phyloP scores from a whole-genome alignment of 345 rosid genomes.

The Syzygium aqueum region DNA sequence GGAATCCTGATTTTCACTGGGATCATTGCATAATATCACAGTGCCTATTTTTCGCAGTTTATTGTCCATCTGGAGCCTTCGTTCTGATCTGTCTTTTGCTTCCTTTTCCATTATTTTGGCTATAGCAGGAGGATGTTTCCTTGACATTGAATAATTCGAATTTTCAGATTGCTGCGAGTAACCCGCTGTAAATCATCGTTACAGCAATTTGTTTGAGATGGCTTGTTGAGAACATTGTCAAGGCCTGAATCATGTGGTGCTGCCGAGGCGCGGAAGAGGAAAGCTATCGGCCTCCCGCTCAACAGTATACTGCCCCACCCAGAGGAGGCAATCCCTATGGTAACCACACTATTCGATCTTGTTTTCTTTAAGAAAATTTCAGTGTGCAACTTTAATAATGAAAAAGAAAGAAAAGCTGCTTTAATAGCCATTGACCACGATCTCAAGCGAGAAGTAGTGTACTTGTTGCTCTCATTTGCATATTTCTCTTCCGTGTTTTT shows the following conservation, averaged over 20 bases:
- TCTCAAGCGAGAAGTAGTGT: neutral
- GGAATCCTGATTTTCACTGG: neutral
- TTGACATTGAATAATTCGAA: neutral
- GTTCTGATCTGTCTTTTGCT: neutral
- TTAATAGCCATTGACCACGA: neutral
- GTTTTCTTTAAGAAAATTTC: neutral
- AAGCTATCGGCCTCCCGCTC: constrained; percentile 51
- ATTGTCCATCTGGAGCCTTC: neutral
- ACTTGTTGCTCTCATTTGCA: neutral
- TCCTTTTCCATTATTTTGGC: neutral
- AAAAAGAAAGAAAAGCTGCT: neutral
- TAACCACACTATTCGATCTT: neutral
- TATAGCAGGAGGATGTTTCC: neutral
- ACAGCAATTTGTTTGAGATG: neutral
- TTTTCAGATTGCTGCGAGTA: neutral
- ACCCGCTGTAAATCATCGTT: neutral
- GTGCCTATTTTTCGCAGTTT: neutral
- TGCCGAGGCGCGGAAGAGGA: constrained; percentile 89
- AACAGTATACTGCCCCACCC: constrained; percentile 60
- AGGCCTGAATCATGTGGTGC: constrained; percentile 53
- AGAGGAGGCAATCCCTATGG: constrained; percentile 41
- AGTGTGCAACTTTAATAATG: neutral
- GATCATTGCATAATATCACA: neutral
- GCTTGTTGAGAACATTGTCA: constrained; percentile 3
- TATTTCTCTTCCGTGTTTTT: neutral